Percentiles rank a stretch among this genome's conserved stretches.
phyloP scores from a whole-genome alignment of 1,139 yeast species.

The Saccharomycopsis hybrid region DNA sequence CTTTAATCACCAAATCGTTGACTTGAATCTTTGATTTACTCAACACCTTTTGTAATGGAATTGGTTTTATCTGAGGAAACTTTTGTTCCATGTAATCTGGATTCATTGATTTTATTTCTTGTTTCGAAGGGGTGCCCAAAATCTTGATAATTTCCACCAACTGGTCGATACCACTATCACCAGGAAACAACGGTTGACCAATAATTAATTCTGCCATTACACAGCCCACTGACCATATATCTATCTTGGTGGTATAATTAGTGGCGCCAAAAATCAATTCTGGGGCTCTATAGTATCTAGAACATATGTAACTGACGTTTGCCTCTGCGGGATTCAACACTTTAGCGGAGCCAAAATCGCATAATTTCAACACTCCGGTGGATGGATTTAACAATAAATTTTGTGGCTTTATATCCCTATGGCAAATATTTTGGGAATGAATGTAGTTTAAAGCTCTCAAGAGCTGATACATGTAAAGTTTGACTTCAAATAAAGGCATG shows the following conservation, averaged over 20 bases:
- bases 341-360: conserved; percentile 99
- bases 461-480: conserved; percentile 85
- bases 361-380: conserved; percentile 76
- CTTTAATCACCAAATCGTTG: conserved; percentile 22
- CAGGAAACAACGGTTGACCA: conserved; percentile 96
- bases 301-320: conserved; percentile 92
- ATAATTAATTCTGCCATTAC: conserved; percentile 94
- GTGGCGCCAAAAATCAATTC: conserved; percentile 89
- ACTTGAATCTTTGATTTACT: conserved; percentile 37
- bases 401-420: conserved; percentile 96
- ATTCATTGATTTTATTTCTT: conserved; percentile 91
- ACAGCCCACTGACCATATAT: conserved; percentile 97
- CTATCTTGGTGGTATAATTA: conserved; percentile 93
- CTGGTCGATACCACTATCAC: conserved; percentile 96
- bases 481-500: conserved; percentile 89
- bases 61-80: conserved; percentile 93
- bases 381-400: conserved; percentile 84
- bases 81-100: conserved; percentile 97
- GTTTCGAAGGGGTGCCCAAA: conserved; percentile 90
- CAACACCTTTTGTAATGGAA: conserved; percentile 80
- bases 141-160: conserved; percentile 94
- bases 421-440: conserved; percentile 89
- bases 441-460: conserved; percentile 87
- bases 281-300: conserved; percentile 94
- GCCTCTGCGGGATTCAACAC: conserved; percentile 85